Evolutionary conservation across 306 rosid genomes (phyloP).

Genomic region (barrel medic (Medicago truncatula)): DNA sequence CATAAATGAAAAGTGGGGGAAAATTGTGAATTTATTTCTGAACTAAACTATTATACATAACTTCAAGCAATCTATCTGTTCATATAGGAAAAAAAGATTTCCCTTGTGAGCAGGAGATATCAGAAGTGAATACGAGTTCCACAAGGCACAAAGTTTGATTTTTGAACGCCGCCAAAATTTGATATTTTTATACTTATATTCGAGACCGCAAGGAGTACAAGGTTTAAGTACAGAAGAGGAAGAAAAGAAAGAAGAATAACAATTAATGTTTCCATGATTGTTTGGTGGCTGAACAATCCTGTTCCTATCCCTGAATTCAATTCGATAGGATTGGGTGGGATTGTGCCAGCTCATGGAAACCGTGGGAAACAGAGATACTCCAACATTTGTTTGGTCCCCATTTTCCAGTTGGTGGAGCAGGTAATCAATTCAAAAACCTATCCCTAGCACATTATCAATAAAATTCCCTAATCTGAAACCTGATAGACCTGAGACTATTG

Average conservation of each 20-base stretch:
- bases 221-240: not conserved
- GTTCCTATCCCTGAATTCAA: not conserved
- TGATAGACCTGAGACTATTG: not conserved
- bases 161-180: not conserved
- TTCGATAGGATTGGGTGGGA: conserved; percentile 6
- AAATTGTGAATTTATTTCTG: conserved; percentile 27
- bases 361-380: not conserved
- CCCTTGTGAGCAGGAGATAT: conserved; percentile 15
- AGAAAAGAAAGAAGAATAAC: not conserved
- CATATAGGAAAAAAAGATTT: conserved; percentile 25
- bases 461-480: conserved; percentile 18
- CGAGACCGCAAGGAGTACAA: not conserved
- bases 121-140: conserved; percentile 19
- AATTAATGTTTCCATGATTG: conserved; percentile 9
- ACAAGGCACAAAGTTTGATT: no score
- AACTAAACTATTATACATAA: conserved; percentile 29
- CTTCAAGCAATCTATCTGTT: conserved; percentile 24
- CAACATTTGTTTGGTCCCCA: not conserved
- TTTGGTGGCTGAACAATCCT: not conserved
- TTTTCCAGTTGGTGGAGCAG: conserved; percentile 20
- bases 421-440: conserved; percentile 2
- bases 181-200: not conserved
- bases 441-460: not conserved
- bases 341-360: conserved; percentile 5
- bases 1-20: conserved; percentile 23